Conservation (phyloP, 495 filamentous ascomycete genomes). For the Podospora australis region DNA sequence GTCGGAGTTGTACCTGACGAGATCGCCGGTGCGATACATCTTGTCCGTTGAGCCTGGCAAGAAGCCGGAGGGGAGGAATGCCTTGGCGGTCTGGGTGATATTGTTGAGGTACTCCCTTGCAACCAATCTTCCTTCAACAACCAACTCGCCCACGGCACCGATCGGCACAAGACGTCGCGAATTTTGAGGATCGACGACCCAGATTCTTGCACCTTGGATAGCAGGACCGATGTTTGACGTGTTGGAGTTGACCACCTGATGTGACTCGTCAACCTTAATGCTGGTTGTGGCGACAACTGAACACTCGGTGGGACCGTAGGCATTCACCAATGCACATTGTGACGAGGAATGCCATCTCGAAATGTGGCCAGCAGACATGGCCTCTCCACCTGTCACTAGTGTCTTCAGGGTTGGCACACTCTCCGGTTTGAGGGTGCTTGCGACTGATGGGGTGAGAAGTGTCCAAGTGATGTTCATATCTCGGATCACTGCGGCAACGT, state of each 20-base stretch:
- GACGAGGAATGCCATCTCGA: conserved; percentile 26
- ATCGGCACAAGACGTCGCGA: conserved; percentile 43
- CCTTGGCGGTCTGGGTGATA: conserved; percentile 25
- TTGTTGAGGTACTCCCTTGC: conserved; percentile 40
- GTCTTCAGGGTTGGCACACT: conserved; percentile 13
- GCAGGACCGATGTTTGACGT: conserved; percentile 41
- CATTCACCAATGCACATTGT: conserved; percentile 26
- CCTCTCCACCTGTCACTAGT: conserved; percentile 23
- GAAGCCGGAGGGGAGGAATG: conserved; percentile 26
- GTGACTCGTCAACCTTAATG: conserved; percentile 18
- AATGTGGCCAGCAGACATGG: conserved; percentile 18
- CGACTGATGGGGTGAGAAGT: conserved; percentile 46
- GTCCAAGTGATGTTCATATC: conserved; percentile 22
- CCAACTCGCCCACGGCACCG: conserved; percentile 40
- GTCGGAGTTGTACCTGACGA: conserved; percentile 45
- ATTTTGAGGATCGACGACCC: conserved; percentile 50
- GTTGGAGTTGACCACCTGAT: conserved; percentile 11
- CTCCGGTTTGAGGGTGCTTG: conserved; percentile 21
- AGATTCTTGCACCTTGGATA: conserved; percentile 39
- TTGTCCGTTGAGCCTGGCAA: not conserved
- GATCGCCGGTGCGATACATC: conserved; percentile 48
- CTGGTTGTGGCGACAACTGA: conserved; percentile 27
- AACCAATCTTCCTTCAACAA: conserved; percentile 38
- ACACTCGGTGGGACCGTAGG: conserved; percentile 46
- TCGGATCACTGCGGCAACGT: conserved; percentile 23